Evolutionary conservation across 768 basidiomycete genomes (phyloP).

Genomic region (Termitomyces sp.): DNA sequence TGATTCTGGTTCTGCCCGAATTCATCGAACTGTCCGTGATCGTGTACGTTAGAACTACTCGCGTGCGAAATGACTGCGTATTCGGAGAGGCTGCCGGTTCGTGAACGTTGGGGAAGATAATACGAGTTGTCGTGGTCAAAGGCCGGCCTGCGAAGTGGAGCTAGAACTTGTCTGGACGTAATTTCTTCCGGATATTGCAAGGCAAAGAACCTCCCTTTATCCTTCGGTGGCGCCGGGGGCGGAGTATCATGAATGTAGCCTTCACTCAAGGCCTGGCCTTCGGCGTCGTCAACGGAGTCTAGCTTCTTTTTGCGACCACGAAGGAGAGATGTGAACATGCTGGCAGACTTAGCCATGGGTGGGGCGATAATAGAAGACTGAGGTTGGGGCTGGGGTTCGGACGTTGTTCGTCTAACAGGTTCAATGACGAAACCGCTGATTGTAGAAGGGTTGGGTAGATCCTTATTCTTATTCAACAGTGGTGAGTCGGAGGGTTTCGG

Average conservation of each 20-base stretch:
- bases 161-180: constrained; percentile 15
- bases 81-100: constrained; percentile 35
- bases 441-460: constrained; percentile 12
- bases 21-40: constrained; percentile 12
- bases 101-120: constrained; percentile 16
- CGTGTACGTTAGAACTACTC: constrained; percentile 25
- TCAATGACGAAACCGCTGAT: constrained; percentile 16
- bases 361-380: constrained; percentile 14
- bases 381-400: constrained; percentile 24
- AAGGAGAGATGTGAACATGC: constrained; percentile 30
- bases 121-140: background rate
- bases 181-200: constrained; percentile 7
- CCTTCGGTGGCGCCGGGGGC: constrained; percentile 48
- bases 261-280: constrained; percentile 15
- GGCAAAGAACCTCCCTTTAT: constrained; percentile 21
- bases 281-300: constrained; percentile 19
- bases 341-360: constrained; percentile 23
- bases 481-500: constrained; percentile 5
- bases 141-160: constrained; percentile 10
- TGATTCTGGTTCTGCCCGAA: constrained; percentile 13
- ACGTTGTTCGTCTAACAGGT: constrained; percentile 26
- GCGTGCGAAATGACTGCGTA: constrained; percentile 34
- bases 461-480: constrained; percentile 13
- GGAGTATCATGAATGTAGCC: constrained; percentile 24
- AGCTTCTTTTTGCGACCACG: constrained; percentile 34